Evolutionary conservation across 148 eudicot species (phyloP), one percentile per base, ranked within the genome.

Genomic region (Rhododendron griersonianum): DNA sequence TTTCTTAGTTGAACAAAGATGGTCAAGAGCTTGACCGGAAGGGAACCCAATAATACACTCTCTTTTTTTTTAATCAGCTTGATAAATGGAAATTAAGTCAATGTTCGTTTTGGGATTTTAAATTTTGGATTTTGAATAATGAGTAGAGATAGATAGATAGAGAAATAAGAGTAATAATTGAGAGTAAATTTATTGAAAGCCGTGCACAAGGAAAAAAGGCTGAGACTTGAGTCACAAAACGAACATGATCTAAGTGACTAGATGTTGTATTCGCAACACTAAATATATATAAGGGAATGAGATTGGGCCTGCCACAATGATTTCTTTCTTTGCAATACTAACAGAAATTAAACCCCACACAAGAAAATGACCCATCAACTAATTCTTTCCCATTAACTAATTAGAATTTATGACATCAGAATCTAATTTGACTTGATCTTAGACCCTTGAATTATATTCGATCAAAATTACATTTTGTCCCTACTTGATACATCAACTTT

Each of bases 301-400:
- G 37, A 53, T 55, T 18, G 50, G 85, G 48, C 85, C 63, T 82
- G 63, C 30, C 33, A 28, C 78, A 83, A 16, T 41, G 85, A 87
- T 67, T 82, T 82, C 59, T 81, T 57, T 57, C 77, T 81, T 45
- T 73, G 35, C 50, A 67, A 80, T 19, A 80, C 63, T 48, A 37
- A 47, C 67, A 16, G 50, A 47, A 7, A 41, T 41, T 41, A 6
- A 76, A 59, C 78, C 57, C 47, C 41, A 33, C 57, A 35, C 57
- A 30, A 63, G 51, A 51, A 59, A 59, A 75, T 45, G 82, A 35
- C 65, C 82, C 45, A 28, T 86, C 57, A 83, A 83, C 55, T 59
- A 28, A 71, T 30, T 76, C 65, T 81, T 67, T 53, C 30, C 19
- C 76, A 14, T 55, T 75, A 2, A 15, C 21, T 65, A 23, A 47